phyloP scores from a whole-genome alignment of 2,329 filamentous ascomycete species.

The Teratosphaeria viscida region DNA sequence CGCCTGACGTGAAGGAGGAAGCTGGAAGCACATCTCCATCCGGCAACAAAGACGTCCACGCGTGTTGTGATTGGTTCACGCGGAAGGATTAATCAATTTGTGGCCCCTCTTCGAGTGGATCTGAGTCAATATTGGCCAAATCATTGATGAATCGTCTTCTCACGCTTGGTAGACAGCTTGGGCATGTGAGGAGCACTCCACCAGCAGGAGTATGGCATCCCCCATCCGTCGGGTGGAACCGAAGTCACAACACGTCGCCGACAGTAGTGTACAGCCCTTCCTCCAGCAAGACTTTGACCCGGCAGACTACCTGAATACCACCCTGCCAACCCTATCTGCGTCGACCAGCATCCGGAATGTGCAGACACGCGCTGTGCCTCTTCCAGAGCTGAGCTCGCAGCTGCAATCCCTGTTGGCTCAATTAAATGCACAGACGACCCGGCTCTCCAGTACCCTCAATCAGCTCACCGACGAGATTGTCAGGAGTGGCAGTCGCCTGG shows the following conservation, averaged over 20 bases:
- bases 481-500: constrained; percentile 73
- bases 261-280: constrained; percentile 66
- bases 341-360: constrained; percentile 28
- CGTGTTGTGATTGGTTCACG: background rate
- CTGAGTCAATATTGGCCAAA: background rate
- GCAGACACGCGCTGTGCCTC: constrained; percentile 39
- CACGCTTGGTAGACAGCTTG: background rate
- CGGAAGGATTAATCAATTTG: background rate
- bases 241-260: constrained; percentile 53
- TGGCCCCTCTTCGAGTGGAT: no score
- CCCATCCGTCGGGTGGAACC: constrained; percentile 9
- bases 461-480: constrained; percentile 92
- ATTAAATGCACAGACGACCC: constrained; percentile 77
- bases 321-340: constrained; percentile 56
- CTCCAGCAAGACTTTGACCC: constrained; percentile 69
- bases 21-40: background rate
- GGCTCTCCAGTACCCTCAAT: constrained; percentile 70
- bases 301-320: constrained; percentile 72
- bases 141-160: background rate
- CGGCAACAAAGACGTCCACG: background rate
- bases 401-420: constrained; percentile 78
- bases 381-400: constrained; percentile 69
- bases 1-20: background rate
- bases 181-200: background rate
- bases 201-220: background rate